phyloP scores from a whole-genome alignment of 2,329 filamentous ascomycete genomes.

The Teratosphaeria pseudoeucalypti region DNA sequence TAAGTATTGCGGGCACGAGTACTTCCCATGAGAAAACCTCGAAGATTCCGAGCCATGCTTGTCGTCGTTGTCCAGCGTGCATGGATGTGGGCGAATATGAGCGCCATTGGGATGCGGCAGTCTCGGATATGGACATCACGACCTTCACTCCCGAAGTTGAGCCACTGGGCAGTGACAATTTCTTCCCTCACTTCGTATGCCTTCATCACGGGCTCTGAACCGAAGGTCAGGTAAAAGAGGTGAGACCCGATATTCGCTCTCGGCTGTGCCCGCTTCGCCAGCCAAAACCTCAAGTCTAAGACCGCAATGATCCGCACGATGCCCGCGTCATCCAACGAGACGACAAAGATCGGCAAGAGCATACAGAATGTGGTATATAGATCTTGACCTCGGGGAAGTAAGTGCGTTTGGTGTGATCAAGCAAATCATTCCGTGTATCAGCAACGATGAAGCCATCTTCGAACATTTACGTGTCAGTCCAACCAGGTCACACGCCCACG shows the following conservation, averaged over 20 bases:
- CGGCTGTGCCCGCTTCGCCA: neutral
- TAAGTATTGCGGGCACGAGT: neutral
- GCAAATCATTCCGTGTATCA: neutral
- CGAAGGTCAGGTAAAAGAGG: no score
- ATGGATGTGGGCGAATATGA: neutral
- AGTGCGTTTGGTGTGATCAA: no score
- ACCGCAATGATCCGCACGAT: neutral
- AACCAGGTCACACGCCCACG: neutral
- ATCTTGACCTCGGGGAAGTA: neutral
- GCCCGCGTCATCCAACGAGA: neutral
- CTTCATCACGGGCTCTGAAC: no score
- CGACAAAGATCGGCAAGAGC: neutral
- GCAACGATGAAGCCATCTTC: conserved; percentile 15
- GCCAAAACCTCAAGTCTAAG: neutral
- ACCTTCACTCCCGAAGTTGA: no score
- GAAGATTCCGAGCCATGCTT: no score
- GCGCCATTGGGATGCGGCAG: neutral
- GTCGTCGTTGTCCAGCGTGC: no score
- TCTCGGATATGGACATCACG: neutral
- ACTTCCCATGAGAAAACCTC: no score
- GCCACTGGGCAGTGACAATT: no score
- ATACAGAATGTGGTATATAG: neutral
- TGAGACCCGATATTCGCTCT: neutral
- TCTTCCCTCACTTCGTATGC: no score
- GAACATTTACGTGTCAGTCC: conserved; percentile 12